Evolutionary conservation across 805 yeast species (phyloP).

Genomic region (Yarrowia deformans): DNA sequence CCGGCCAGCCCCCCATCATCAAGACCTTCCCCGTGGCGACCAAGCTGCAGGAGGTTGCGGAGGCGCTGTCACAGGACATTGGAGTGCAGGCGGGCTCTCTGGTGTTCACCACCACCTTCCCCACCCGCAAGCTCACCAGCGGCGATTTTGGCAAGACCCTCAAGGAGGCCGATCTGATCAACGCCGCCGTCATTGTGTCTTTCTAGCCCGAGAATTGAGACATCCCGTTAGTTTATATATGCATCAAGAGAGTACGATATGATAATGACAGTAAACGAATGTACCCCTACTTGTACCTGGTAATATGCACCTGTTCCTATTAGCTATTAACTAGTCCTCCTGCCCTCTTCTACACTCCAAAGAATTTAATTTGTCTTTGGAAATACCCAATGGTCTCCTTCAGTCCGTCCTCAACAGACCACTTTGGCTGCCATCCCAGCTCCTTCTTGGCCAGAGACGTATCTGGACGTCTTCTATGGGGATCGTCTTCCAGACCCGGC

Average conservation of each 20-base stretch:
- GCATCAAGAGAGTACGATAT: conserved; percentile 1
- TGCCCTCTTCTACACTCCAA: neutral
- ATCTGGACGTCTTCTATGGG: conserved; percentile 45
- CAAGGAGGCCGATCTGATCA: conserved; percentile 48
- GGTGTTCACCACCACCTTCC: conserved; percentile 48
- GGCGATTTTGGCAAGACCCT: conserved; percentile 46
- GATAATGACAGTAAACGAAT: neutral
- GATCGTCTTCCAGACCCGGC: conserved; percentile 46
- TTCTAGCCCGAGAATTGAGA: neutral
- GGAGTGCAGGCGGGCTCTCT: conserved; percentile 43
- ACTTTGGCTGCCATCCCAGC: conserved; percentile 46
- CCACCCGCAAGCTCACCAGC: conserved; percentile 44
- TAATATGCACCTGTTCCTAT: neutral
- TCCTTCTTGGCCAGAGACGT: conserved; percentile 43
- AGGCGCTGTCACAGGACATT: conserved; percentile 44
- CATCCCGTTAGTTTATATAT: neutral
- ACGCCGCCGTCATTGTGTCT: conserved; percentile 47
- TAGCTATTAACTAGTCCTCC: neutral
- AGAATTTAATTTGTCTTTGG: conserved; percentile 41
- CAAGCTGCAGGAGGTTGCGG: conserved; percentile 47
- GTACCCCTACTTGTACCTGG: neutral
- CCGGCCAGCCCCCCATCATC: conserved; percentile 44
- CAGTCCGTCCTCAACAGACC: conserved; percentile 45
- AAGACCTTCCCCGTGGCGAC: conserved; percentile 46
- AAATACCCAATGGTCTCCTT: conserved; percentile 45